A percentile compares a stretch with the other conserved stretches of the same genome.
Conservation (phyloP, 2,329 filamentous ascomycete species). For the Penicillium vulpinum region DNA sequence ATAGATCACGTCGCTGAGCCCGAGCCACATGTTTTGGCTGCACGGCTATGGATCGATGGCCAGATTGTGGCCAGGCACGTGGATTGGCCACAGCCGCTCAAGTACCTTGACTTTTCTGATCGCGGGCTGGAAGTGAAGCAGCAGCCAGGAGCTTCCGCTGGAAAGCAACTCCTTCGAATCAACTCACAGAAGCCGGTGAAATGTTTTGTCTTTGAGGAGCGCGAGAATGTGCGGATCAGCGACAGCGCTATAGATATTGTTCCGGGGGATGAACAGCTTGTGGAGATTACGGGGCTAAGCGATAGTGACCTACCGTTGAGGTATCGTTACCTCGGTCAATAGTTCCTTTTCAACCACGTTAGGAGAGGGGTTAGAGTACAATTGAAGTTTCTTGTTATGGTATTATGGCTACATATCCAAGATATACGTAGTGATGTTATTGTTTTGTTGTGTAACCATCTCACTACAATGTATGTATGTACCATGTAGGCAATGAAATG, state of each 20-base stretch:
- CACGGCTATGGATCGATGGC: neutral
- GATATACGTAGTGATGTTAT: too few relatives aligned
- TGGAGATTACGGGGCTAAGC: neutral
- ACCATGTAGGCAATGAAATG: too few relatives aligned
- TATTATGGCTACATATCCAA: too few relatives aligned
- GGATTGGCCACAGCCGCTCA: neutral
- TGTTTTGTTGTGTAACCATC: neutral
- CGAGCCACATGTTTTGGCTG: neutral
- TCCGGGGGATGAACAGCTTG: neutral
- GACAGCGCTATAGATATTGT: neutral
- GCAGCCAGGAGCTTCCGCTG: neutral
- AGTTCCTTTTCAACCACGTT: too few relatives aligned
- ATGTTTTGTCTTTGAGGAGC: neutral
- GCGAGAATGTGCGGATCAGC: neutral
- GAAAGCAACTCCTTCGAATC: neutral
- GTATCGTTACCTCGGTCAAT: neutral
- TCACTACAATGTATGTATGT: too few relatives aligned
- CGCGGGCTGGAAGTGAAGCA: neutral
- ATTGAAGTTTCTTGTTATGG: too few relatives aligned
- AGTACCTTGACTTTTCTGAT: neutral
- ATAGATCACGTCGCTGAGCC: neutral
- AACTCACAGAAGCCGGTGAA: neutral
- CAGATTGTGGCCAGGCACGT: neutral
- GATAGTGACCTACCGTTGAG: neutral
- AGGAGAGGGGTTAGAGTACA: neutral